Conservation (phyloP, 2,329 filamentous ascomycete species). For the Clonostachys solani region DNA sequence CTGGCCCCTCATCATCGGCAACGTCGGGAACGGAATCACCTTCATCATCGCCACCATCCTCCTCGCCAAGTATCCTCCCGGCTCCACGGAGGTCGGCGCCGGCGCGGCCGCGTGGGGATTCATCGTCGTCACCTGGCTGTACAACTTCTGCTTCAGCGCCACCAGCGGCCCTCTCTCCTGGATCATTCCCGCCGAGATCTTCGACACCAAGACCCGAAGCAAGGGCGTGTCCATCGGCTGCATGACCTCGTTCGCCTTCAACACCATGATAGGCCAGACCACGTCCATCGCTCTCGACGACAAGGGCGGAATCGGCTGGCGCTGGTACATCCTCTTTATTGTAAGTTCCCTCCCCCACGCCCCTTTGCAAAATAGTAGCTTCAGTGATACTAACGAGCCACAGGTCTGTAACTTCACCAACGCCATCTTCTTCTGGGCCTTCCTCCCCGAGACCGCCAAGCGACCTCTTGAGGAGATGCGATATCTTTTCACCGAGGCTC, state of each 20-base stretch:
- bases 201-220: conserved; percentile 70
- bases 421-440: conserved; percentile 51
- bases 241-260: conserved; percentile 71
- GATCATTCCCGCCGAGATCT: conserved; percentile 67
- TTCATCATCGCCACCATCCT: conserved; percentile 65
- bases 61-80: conserved; percentile 53
- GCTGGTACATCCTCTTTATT: conserved; percentile 42
- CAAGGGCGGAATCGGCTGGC: conserved; percentile 35
- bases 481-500: conserved; percentile 58
- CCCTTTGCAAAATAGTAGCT: too few relatives aligned
- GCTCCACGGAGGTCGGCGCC: conserved; percentile 23
- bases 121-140: conserved; percentile 70
- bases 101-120: conserved; percentile 65
- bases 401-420: conserved; percentile 17
- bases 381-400: neutral
- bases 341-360: conserved; percentile 10
- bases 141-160: conserved; percentile 72
- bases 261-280: conserved; percentile 66
- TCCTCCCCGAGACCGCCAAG: conserved; percentile 62
- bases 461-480: conserved; percentile 66
- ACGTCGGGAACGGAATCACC: conserved; percentile 64
- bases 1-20: conserved; percentile 68
- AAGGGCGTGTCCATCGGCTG: conserved; percentile 74
- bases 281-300: conserved; percentile 50
- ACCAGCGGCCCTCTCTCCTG: conserved; percentile 63